Evolutionary conservation across 2,329 filamentous ascomycete species (phyloP), one percentile per base, ranked within the genome.

Genomic region (Neopestalotiopsis rosae): DNA sequence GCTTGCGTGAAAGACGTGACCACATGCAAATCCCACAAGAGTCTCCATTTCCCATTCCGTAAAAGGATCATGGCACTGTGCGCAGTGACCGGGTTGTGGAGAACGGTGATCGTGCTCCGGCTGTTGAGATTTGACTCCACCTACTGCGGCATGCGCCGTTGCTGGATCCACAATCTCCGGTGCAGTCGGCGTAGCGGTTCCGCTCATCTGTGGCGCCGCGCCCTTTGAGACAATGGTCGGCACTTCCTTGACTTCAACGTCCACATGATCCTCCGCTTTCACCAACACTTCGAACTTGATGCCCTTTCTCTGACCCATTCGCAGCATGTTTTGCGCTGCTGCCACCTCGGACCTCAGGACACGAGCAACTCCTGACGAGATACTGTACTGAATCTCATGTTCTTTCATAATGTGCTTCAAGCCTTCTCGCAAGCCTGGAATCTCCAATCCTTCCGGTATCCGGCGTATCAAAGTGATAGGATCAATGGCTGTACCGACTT

Each of bases 311-410:
- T 97, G 93, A 0, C 95, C 94, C 14, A 86, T 89, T 0, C 95
- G 89, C 24, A 98, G 84, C 4, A 90, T 90, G 65, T 91, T 91
- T 88, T 98, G 97, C 0, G 93, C 94, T 4, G 88, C 86, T 0
- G 92, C 91, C 0, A 99, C 95, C 80, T 99, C 96, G 68, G 95
- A 94, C 65, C 92, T 87, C 57, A 98, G 84, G 0, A 98, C 95
- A 67, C 90, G 89, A 0, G 96, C 95, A 3, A 97, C 96, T 1
- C 96, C 96, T 58, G 92, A 91, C 72, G 92, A 95, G 77, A 99
- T 98, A 74, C 92, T 96, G 77, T 93, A 90, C 81, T 98, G 96
- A 59, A 99, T 93, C 77, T 98, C 96, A 77, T 98, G 95, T 80
- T 99, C 96, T 74, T 95, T 92, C 78, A 99, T 92, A 84, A 99